A percentile compares a stretch with the other conserved stretches of the same genome.
Evolutionary conservation across 495 filamentous ascomycete species (phyloP).

Genomic region (Viridothelium virens): DNA sequence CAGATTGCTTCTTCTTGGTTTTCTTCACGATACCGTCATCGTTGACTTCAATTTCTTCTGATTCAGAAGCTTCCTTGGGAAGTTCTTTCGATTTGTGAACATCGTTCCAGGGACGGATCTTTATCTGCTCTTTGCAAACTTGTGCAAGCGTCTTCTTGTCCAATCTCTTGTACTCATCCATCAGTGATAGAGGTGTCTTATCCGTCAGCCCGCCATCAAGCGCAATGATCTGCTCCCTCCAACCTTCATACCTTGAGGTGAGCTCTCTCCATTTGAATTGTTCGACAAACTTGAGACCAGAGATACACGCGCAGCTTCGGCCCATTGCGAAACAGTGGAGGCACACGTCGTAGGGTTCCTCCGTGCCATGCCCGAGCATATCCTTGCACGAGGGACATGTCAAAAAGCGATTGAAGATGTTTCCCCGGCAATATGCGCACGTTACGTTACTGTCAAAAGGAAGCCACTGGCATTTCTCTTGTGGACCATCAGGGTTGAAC

Average conservation of each 20-base stretch:
- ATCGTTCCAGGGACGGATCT: constrained; percentile 58
- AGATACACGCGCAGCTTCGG: constrained; percentile 79
- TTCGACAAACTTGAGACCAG: constrained; percentile 80
- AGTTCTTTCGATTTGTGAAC: constrained; percentile 37
- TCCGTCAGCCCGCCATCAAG: constrained; percentile 54
- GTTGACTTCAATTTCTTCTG: constrained; percentile 37
- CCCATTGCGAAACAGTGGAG: constrained; percentile 97
- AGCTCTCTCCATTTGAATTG: constrained; percentile 81
- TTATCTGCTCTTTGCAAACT: constrained; percentile 81
- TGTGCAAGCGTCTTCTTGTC: constrained; percentile 74
- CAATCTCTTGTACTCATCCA: constrained; percentile 52
- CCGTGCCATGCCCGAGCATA: constrained; percentile 37
- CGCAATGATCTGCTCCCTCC: constrained; percentile 66
- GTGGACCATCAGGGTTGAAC: constrained; percentile 54
- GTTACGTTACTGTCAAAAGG: constrained; percentile 81
- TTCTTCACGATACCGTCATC: constrained; percentile 42
- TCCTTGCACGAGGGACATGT: constrained; percentile 73
- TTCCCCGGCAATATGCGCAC: constrained; percentile 90
- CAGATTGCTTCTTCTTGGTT: constrained; percentile 41
- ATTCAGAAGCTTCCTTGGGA: constrained; percentile 30
- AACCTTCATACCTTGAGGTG: constrained; percentile 67
- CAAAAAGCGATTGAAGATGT: constrained; percentile 95
- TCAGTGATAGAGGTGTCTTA: constrained; percentile 55
- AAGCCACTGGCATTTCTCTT: constrained; percentile 62
- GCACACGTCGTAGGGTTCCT: constrained; percentile 75